phyloP scores from a whole-genome alignment of 73 alveolate species.

The Paramecium octaurelia region DNA sequence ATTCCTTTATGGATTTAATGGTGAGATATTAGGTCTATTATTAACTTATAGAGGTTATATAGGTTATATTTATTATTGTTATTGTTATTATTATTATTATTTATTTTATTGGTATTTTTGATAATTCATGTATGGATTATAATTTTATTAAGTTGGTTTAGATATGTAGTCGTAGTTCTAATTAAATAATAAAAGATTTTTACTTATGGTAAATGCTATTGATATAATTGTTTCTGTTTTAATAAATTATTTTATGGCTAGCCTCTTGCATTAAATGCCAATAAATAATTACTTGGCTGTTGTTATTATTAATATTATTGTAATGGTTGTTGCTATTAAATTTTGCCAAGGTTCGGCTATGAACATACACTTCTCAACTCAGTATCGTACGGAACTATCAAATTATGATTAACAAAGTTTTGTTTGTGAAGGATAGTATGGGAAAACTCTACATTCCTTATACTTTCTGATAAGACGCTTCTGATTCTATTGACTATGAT shows the following conservation, averaged over 20 bases:
- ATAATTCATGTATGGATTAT: slow-evolving; percentile 17
- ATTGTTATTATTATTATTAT: background rate
- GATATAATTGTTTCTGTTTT: background rate
- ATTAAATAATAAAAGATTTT: background rate
- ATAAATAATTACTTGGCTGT: slow-evolving; percentile 11
- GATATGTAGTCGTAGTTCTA: background rate
- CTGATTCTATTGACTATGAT: slow-evolving; percentile 72
- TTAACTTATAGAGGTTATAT: background rate
- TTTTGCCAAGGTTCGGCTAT: background rate
- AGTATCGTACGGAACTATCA: slow-evolving; percentile 2
- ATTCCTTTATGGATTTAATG: background rate
- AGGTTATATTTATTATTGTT: too few relatives aligned
- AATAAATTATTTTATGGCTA: background rate
- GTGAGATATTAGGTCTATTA: slow-evolving; percentile 45
- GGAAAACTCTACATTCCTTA: slow-evolving; percentile 81
- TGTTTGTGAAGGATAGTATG: slow-evolving; percentile 83
- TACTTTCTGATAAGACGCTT: slow-evolving; percentile 73
- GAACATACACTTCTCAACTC: slow-evolving; percentile 33
- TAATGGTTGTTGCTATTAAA: background rate
- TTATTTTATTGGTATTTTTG: background rate
- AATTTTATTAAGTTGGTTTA: background rate
- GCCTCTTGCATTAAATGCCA: slow-evolving; percentile 29
- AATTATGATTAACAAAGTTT: slow-evolving; percentile 38
- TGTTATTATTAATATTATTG: background rate
- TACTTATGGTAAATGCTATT: background rate